phyloP scores from a whole-genome alignment of 768 basidiomycete species.

The Saitozyma sp. region DNA sequence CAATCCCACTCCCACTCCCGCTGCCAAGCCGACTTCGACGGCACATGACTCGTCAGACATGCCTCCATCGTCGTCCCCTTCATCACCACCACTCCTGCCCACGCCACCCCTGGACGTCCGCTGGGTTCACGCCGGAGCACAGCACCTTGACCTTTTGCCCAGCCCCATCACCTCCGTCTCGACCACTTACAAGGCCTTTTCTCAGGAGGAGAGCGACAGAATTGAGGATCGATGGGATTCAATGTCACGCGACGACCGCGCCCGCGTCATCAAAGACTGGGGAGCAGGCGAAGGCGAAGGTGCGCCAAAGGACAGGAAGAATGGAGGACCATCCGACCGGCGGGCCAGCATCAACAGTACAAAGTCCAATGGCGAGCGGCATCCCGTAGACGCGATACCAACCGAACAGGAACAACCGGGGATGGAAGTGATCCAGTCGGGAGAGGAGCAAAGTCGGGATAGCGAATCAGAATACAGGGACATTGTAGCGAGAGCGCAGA shows the following conservation, averaged over 20 bases:
- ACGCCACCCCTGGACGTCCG: constrained; percentile 31
- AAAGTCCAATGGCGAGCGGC: too few relatives aligned
- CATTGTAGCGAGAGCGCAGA: constrained; percentile 27
- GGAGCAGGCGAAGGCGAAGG: constrained; percentile 40
- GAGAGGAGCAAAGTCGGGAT: constrained; percentile 6
- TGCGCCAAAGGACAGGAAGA: constrained; percentile 30
- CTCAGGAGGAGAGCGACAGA: constrained; percentile 30
- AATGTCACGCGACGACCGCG: constrained; percentile 26
- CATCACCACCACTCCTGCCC: constrained; percentile 27
- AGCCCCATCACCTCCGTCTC: constrained; percentile 46
- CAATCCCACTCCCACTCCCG: background rate
- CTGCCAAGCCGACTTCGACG: background rate
- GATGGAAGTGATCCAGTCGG: constrained; percentile 9
- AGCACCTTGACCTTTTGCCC: constrained; percentile 46
- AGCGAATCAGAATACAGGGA: constrained; percentile 28
- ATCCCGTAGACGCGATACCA: too few relatives aligned
- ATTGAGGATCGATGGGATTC: constrained; percentile 42
- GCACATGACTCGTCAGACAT: too few relatives aligned
- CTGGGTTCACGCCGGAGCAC: constrained; percentile 51
- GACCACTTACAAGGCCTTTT: constrained; percentile 48
- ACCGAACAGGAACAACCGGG: background rate
- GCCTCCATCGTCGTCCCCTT: too few relatives aligned
- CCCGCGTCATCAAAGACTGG: constrained; percentile 27
- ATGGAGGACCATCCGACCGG: constrained; percentile 17
- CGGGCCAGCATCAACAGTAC: too few relatives aligned